A percentile compares a stretch with the other conserved stretches of the same genome.
phyloP scores from a whole-genome alignment of 257 asterid genomes.

The Ehretia macrophylla region DNA sequence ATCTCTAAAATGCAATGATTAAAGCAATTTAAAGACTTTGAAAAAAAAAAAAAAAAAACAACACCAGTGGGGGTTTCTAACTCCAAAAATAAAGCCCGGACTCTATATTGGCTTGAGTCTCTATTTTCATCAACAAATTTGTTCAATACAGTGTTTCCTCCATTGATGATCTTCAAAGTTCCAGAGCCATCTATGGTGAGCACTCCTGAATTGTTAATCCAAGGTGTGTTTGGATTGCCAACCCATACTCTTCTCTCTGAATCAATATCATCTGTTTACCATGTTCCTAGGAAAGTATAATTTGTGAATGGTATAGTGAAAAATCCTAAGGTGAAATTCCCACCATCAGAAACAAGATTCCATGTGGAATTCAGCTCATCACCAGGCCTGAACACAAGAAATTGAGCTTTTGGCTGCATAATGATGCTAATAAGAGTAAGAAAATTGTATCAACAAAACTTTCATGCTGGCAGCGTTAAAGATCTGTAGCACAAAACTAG shows the following conservation, averaged over 20 bases:
- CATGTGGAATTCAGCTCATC: slow-evolving; percentile 27
- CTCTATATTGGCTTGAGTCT: no score
- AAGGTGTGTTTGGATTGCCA: slow-evolving; percentile 30
- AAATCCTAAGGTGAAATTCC: slow-evolving; percentile 39
- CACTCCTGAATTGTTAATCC: not conserved
- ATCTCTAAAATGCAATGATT: no score
- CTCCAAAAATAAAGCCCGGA: no score
- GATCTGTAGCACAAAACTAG: no score
- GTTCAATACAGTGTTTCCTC: no score
- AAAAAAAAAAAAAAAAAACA: no score
- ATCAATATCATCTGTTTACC: slow-evolving; percentile 12
- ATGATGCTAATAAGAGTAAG: not conserved
- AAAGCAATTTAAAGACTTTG: no score
- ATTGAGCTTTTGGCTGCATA: slow-evolving; percentile 4
- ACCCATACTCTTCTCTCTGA: slow-evolving; percentile 25
- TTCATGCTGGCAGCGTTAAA: not conserved
- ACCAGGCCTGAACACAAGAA: slow-evolving; percentile 19
- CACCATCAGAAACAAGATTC: slow-evolving; percentile 26
- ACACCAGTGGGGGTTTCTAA: no score
- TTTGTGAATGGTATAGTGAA: slow-evolving; percentile 13
- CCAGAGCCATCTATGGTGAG: slow-evolving; percentile 31
- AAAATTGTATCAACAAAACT: slow-evolving; percentile 1
- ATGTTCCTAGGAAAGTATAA: slow-evolving; percentile 33
- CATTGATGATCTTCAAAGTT: slow-evolving; percentile 13
- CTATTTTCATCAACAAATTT: no score